A percentile compares a stretch with the other conserved stretches of the same genome.
Evolutionary conservation across 352 stramenopile genomes (phyloP).

Genomic region (Pythium inflatum): DNA sequence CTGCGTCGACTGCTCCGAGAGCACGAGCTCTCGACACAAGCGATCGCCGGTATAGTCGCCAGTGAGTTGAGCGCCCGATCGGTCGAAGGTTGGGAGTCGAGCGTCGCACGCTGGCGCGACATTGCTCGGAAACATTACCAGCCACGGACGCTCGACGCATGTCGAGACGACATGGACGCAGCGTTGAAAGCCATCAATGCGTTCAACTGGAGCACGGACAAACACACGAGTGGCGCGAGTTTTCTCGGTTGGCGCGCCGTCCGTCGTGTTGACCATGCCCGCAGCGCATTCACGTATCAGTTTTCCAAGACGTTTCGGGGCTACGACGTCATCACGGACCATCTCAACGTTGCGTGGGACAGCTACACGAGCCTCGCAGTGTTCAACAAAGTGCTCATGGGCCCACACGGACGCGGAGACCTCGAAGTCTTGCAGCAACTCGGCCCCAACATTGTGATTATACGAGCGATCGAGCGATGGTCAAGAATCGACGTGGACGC

Average conservation of each 20-base stretch:
- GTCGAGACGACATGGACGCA: not conserved
- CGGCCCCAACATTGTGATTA: not conserved
- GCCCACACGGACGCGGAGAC: not conserved
- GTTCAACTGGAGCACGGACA: constrained; percentile 15
- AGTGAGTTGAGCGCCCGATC: not conserved
- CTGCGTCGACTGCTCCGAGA: constrained; percentile 8
- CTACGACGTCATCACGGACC: not conserved
- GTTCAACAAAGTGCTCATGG: not conserved
- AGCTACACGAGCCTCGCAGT: constrained; percentile 3
- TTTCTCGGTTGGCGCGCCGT: constrained; percentile 20
- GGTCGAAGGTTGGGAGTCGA: not conserved
- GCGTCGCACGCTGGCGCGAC: not conserved
- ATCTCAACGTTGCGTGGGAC: constrained; percentile 9
- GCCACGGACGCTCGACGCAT: constrained; percentile 3
- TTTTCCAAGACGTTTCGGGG: constrained; percentile 17
- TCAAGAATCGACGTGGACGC: not conserved
- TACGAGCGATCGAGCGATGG: not conserved
- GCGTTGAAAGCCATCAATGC: constrained; percentile 4
- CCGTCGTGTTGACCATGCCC: not conserved
- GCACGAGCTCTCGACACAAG: not conserved
- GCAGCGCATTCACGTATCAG: not conserved
- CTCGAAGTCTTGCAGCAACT: constrained; percentile 1
- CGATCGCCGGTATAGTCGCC: not conserved
- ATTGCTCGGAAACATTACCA: not conserved
- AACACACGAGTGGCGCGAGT: not conserved